These are phyloP conservation scores for Aspergillus sp. DNA, from an alignment of 2,329 filamentous ascomycete species.

Conservation along the genomic window DNA sequence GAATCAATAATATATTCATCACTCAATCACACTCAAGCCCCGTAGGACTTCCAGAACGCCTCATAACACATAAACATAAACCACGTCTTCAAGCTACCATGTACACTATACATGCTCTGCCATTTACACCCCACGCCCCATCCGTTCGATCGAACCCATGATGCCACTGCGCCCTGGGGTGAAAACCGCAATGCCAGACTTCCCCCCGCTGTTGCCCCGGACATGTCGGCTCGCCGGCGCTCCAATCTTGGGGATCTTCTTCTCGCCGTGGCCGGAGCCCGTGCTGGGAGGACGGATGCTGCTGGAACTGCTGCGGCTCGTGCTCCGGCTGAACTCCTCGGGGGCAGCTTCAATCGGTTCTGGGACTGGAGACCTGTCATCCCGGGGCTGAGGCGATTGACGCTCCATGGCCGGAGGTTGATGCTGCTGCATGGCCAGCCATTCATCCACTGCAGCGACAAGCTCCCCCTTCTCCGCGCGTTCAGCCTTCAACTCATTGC, in stretches of 20 bases:
- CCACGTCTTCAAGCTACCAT: no score
- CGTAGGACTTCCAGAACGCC: no score
- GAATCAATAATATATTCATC: no score
- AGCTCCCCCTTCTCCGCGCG: slow-evolving; percentile 50
- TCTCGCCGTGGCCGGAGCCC: slow-evolving; percentile 20
- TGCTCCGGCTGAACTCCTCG: slow-evolving; percentile 22
- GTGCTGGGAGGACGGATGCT: slow-evolving; percentile 31
- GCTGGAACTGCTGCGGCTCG: slow-evolving; percentile 27
- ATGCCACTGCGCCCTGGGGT: slow-evolving; percentile 63
- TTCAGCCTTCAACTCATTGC: slow-evolving; percentile 55
- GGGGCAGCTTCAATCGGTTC: slow-evolving; percentile 9
- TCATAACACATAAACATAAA: no score
- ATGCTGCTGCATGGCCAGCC: slow-evolving; percentile 41
- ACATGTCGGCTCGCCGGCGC: slow-evolving; percentile 24
- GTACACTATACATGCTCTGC: background rate
- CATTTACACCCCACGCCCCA: slow-evolving; percentile 59
- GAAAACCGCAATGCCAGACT: slow-evolving; percentile 35
- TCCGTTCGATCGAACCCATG: slow-evolving; percentile 82
- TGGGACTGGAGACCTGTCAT: slow-evolving; percentile 11
- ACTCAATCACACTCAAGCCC: no score
- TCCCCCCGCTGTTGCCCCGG: slow-evolving; percentile 36
- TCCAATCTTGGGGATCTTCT: slow-evolving; percentile 31
- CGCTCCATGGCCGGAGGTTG: slow-evolving; percentile 9
- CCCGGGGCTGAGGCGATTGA: slow-evolving; percentile 1
- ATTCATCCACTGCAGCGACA: slow-evolving; percentile 47